Evolutionary conservation across 768 basidiomycete genomes (phyloP).

Genomic region (Mycena maculata): DNA sequence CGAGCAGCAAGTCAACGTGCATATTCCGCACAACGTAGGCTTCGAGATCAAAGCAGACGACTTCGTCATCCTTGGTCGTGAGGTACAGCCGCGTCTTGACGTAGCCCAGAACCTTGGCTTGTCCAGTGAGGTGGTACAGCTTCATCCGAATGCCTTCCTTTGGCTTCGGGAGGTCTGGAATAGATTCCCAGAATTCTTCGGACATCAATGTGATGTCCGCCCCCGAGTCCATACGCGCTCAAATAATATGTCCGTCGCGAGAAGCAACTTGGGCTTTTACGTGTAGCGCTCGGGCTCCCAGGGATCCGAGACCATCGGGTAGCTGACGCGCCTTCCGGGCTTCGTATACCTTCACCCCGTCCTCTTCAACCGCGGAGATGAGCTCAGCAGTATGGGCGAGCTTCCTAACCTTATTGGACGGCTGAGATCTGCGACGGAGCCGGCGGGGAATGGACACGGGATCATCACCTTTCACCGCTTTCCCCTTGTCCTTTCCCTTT

Average conservation of each 20-base stretch:
- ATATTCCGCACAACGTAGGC: constrained; percentile 40
- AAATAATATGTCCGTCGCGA: not conserved
- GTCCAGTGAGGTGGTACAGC: constrained; percentile 29
- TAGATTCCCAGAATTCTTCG: constrained; percentile 3
- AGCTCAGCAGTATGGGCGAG: not conserved
- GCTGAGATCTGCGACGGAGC: too few relatives aligned
- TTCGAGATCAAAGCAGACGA: constrained; percentile 30
- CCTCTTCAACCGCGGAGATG: constrained; percentile 23
- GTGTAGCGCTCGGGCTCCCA: constrained; percentile 12
- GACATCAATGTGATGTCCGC: constrained; percentile 28
- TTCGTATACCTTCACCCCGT: not conserved
- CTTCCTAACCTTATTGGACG: too few relatives aligned
- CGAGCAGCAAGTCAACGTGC: constrained; percentile 37
- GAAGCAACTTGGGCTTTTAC: not conserved
- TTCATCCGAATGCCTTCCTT: constrained; percentile 21
- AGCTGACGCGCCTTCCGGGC: constrained; percentile 37
- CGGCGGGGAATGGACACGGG: not conserved
- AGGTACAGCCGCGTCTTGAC: constrained; percentile 24
- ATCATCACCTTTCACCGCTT: not conserved
- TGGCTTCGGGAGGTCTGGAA: not conserved
- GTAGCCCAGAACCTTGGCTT: constrained; percentile 36
- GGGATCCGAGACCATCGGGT: constrained; percentile 1
- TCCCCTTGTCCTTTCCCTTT: not conserved
- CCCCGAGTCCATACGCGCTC: constrained; percentile 9
- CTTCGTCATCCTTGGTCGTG: not conserved